These are phyloP conservation scores for Bipolaris sorokiniana DNA, from an alignment of 2,329 filamentous ascomycete genomes.

Conservation along the genomic window DNA sequence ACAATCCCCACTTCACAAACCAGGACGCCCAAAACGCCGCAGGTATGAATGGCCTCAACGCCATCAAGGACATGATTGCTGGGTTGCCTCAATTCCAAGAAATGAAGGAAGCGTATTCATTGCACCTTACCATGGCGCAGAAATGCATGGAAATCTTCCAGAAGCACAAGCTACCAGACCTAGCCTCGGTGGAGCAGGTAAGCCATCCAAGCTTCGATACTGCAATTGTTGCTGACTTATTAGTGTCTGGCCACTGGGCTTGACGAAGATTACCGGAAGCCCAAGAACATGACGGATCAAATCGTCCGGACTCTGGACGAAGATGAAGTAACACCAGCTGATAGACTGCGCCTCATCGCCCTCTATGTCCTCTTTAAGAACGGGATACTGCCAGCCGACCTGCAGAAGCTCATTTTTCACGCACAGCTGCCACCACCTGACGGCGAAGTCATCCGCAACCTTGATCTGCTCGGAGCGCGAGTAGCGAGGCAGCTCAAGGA, in stretches of 20 bases:
- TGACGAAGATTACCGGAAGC: conserved; percentile 89
- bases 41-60: conserved; percentile 84
- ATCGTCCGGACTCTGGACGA: conserved; percentile 89
- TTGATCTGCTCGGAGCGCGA: conserved; percentile 81
- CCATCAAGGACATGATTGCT: conserved; percentile 96
- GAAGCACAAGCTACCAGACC: conserved; percentile 79
- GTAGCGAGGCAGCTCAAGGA: conserved; percentile 79
- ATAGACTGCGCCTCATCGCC: conserved; percentile 83
- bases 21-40: conserved; percentile 69
- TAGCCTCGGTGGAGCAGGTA: conserved; percentile 85
- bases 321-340: conserved; percentile 70
- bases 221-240: conserved; percentile 3
- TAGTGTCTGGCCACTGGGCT: conserved; percentile 84
- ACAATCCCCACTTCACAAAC: conserved; percentile 91
- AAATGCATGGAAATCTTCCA: conserved; percentile 96
- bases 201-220: neutral
- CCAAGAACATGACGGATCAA: conserved; percentile 86
- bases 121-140: conserved; percentile 95
- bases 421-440: conserved; percentile 77
- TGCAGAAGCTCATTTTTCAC: conserved; percentile 83
- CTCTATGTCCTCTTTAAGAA: conserved; percentile 86
- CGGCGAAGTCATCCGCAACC: conserved; percentile 73
- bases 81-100: conserved; percentile 93
- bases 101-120: conserved; percentile 91
- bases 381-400: conserved; percentile 82